phyloP scores from a whole-genome alignment of 345 rosid genomes.

The Citrus glauca region DNA sequence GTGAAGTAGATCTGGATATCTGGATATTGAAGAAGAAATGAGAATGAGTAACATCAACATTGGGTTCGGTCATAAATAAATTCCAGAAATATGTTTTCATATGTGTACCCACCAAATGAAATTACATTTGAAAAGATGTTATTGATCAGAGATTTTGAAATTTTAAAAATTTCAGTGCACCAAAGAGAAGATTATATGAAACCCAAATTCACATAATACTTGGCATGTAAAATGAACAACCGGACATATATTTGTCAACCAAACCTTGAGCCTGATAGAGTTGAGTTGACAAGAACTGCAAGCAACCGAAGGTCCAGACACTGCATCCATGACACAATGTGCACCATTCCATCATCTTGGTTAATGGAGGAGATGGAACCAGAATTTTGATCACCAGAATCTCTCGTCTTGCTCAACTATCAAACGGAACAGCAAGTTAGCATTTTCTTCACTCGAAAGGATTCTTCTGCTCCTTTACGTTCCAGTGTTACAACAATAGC shows the following conservation, averaged over 20 bases:
- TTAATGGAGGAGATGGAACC: not conserved
- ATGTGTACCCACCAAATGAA: not conserved
- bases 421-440: not conserved
- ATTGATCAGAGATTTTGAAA: not conserved
- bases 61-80: not conserved
- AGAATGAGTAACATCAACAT: not conserved
- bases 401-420: conserved; percentile 3
- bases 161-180: not conserved
- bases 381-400: conserved; percentile 4
- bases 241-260: not conserved
- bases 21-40: conserved; percentile 12
- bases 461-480: not conserved
- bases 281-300: conserved; percentile 41
- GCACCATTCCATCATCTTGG: conserved; percentile 31
- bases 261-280: conserved; percentile 43
- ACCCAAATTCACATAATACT: not conserved
- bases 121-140: not conserved
- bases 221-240: too few relatives aligned
- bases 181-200: not conserved
- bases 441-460: not conserved
- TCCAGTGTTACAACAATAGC: not conserved
- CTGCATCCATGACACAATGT: conserved; percentile 45
- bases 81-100: not conserved
- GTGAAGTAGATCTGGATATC: conserved; percentile 30
- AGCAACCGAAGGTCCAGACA: conserved; percentile 41